Evolutionary conservation across 1,139 yeast species (phyloP).

Genomic region (Yamadazyma blattariae): DNA sequence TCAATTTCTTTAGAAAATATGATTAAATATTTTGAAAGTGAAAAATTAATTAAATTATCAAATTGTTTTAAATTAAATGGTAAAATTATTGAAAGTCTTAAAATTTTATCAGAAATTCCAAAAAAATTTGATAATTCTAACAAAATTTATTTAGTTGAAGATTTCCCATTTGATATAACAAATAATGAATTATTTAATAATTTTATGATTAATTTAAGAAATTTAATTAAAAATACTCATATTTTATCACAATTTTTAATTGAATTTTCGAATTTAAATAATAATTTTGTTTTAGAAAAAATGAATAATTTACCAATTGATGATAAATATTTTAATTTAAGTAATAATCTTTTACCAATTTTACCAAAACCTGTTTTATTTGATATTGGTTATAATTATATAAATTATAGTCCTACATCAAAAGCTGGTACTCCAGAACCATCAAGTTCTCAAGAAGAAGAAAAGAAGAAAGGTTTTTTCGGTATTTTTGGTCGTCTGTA

Average conservation of each 20-base stretch:
- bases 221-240: slow-evolving; percentile 39
- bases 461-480: slow-evolving; percentile 39
- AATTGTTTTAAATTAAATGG: slow-evolving; percentile 46
- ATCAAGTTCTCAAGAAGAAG: slow-evolving; percentile 11
- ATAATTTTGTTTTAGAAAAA: slow-evolving; percentile 42
- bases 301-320: slow-evolving; percentile 43
- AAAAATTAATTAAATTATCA: slow-evolving; percentile 46
- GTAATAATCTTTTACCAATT: slow-evolving; percentile 48
- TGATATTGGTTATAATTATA: slow-evolving; percentile 83
- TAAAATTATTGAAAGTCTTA: slow-evolving; percentile 53
- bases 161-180: slow-evolving; percentile 39
- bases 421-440: slow-evolving; percentile 12
- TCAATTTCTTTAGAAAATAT: slow-evolving; percentile 50
- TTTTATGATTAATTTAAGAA: slow-evolving; percentile 25
- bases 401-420: slow-evolving; percentile 38
- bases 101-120: slow-evolving; percentile 42
- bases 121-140: slow-evolving; percentile 12
- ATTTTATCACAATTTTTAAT: slow-evolving; percentile 49
- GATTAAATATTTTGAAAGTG: slow-evolving; percentile 42
- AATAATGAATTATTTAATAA: slow-evolving; percentile 29
- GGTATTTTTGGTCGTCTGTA: slow-evolving; percentile 40
- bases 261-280: slow-evolving; percentile 17
- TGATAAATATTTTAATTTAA: slow-evolving; percentile 47
- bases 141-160: slow-evolving; percentile 24
- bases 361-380: slow-evolving; percentile 85